phyloP scores from a whole-genome alignment of 1,284 basidiomycete genomes.

The Gastroboletus turbinatus region DNA sequence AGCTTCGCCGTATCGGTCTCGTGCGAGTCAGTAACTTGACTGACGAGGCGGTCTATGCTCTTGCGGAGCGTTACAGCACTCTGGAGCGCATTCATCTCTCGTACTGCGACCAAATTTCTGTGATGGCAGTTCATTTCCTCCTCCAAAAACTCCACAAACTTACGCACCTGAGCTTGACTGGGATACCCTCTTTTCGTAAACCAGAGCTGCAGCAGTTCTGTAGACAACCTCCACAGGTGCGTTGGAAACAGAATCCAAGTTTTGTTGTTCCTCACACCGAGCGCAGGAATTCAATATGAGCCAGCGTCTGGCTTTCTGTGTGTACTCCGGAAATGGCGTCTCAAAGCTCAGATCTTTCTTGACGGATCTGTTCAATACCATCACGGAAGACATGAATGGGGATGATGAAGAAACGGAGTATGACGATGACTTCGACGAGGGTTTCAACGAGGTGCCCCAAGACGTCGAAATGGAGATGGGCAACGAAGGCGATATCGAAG shows the following conservation, averaged over 20 bases:
- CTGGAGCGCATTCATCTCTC: conserved; percentile 96
- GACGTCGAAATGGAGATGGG: conserved; percentile 54
- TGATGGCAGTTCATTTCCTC: conserved; percentile 89
- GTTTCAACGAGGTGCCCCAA: conserved; percentile 47
- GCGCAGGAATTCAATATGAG: conserved; percentile 88
- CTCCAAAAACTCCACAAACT: conserved; percentile 85
- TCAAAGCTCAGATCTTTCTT: conserved; percentile 80
- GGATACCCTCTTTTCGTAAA: conserved; percentile 89
- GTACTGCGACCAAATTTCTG: conserved; percentile 95
- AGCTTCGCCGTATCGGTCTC: conserved; percentile 92
- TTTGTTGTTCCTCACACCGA: conserved; percentile 3
- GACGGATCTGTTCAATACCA: conserved; percentile 67
- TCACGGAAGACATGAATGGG: conserved; percentile 64
- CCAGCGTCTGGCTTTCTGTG: conserved; percentile 94
- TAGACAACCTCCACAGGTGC: conserved; percentile 81
- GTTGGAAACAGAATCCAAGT: conserved; percentile 26
- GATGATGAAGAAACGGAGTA: conserved; percentile 71
- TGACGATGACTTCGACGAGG: conserved; percentile 64
- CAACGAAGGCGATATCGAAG: conserved; percentile 42
- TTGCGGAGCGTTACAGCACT: conserved; percentile 79
- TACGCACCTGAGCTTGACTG: conserved; percentile 94
- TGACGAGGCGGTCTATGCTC: conserved; percentile 87
- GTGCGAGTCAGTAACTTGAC: conserved; percentile 93
- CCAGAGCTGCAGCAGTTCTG: conserved; percentile 90
- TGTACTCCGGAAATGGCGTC: conserved; percentile 94